phyloP scores from a whole-genome alignment of 106 monocot genomes.

The Apostasia shenzhenica region DNA sequence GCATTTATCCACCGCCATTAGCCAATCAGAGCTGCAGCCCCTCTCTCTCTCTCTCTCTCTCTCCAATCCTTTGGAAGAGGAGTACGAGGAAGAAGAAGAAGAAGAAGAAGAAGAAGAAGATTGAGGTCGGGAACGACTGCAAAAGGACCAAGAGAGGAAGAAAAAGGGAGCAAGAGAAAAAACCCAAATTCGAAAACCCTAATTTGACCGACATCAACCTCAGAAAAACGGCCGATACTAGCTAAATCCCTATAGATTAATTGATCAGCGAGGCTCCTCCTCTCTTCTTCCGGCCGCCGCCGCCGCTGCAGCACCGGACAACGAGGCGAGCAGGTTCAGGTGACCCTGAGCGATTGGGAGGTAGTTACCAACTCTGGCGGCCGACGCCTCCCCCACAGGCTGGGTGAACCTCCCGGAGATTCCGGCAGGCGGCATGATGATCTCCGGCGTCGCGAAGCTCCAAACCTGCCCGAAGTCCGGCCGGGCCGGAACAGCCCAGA shows the following conservation, averaged over 20 bases:
- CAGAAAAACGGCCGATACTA: neutral
- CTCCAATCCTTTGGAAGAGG: too few relatives aligned
- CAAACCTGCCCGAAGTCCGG: slow-evolving; percentile 81
- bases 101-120: neutral
- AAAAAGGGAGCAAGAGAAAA: slow-evolving; percentile 2
- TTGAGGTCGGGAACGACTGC: neutral
- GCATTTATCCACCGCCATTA: neutral
- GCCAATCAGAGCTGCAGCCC: too few relatives aligned
- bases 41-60: too few relatives aligned
- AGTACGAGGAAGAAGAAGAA: neutral
- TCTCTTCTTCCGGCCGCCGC: slow-evolving; percentile 18
- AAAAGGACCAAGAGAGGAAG: neutral
- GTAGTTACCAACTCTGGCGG: slow-evolving; percentile 58
- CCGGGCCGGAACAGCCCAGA: slow-evolving; percentile 82
- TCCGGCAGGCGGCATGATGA: slow-evolving; percentile 28
- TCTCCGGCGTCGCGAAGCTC: slow-evolving; percentile 75
- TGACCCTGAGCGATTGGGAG: slow-evolving; percentile 45
- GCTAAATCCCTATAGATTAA: neutral
- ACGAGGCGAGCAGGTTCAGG: slow-evolving; percentile 41
- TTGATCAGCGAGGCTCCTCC: slow-evolving; percentile 2
- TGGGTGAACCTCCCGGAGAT: slow-evolving; percentile 10
- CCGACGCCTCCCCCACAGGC: slow-evolving; percentile 35
- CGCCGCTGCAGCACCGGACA: slow-evolving; percentile 17
- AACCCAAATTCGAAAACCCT: neutral
- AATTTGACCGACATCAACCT: neutral